Base-by-base conservation (phyloP, 2,329 filamentous ascomycete species). In the Aureobasidium leucospermi region DNA sequence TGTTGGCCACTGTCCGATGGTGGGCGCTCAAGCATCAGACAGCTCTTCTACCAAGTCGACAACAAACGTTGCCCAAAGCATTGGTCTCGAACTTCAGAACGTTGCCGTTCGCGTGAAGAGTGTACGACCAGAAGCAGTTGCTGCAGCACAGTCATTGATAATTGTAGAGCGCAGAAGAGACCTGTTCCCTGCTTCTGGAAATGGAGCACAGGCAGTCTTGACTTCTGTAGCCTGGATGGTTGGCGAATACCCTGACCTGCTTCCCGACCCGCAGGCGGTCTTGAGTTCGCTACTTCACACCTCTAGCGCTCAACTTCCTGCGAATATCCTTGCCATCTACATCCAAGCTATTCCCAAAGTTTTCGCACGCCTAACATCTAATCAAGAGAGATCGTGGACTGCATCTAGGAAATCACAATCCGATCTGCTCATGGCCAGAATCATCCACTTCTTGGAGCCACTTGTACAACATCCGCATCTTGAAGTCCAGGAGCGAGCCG, bases 401-500 rank as follows among this genome's bases (percentile, higher is more conserved):
- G 71, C 83, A 0, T 85, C 87, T 68, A 81, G 87, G 60, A 92
- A 90, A 70, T 86, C 87, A 0, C 85, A 85, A 63, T 84, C 88
- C 36, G 85, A 87, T 8, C 80, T 97, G 3, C 78, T 96, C 28
- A 85, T 96, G 74, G 88, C 89, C 31, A 85, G 91, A 1, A 85
- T 96, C 6, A 83, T 96, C 19, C 84, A 94, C 70, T 87, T 89
- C 49, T 77, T 96, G 23, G 92, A 97, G 67, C 83, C 86, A 0
- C 74, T 97, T 15, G 85, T 86, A 0, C 79, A 86, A 42, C 90
- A 97, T 70, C 92, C 93, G 0, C 90, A 86, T 67, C 79, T 99
- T 1, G 94, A 99, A 70, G 91, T 99, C 3, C 94, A 99, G 74
- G 94, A 97, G 72, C 85, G 94, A 60, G 88, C 92, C 3, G 92